Base-by-base conservation (phyloP, 1,139 yeast genomes). In the Pichia sp. region DNA sequence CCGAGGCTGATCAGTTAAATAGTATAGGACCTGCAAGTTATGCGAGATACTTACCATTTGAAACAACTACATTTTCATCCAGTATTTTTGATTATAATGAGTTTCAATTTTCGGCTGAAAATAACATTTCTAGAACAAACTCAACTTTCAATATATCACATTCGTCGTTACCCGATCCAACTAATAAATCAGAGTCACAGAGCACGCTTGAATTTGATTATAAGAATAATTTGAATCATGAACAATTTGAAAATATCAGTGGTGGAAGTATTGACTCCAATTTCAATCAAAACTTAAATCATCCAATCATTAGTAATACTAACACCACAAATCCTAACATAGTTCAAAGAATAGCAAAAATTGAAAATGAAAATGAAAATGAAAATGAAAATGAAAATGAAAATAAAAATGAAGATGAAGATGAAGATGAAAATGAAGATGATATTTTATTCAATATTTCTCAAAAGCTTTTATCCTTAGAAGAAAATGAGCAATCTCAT, bases 11-110 rank as follows among this genome's bases (percentile, higher is more conserved):
- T 3, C 44, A 44, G n/a, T 41, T 44, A 3, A 42, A 22, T 5
- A 28, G n/a, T n/a, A 30, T 33, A 3, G 53, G 51, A 3, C 16
- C 46, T 25, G 53, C 53, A n/a, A 51, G 53, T 27, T 51, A 51
- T 45, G 53, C 53, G 1, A 47, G 48, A 18, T 51, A 51, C 34
- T 42, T 52, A 34, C 55, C 55, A 16, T 7, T 36, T 13, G 55
- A 52, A 16, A 44, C 55, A 10, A 52, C 49, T 3, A 33, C 38
- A 33, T 45, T 48, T 34, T 14, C 43, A 18, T 39, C 51, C 1
- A 48, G 27, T 31, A 18, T 48, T 11, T 31, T 48, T 11, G 53
- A 51, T 39, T 44, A 48, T 9, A 44, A 48, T 27, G 50, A 46
- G 18, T 41, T 46, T 18, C 25, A 38, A 9, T n/a, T 18, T 33